A percentile compares a stretch with the other conserved stretches of the same genome.
These are phyloP conservation scores for Rosa persica DNA, from an alignment of 306 rosid species.

Conservation along the genomic window DNA sequence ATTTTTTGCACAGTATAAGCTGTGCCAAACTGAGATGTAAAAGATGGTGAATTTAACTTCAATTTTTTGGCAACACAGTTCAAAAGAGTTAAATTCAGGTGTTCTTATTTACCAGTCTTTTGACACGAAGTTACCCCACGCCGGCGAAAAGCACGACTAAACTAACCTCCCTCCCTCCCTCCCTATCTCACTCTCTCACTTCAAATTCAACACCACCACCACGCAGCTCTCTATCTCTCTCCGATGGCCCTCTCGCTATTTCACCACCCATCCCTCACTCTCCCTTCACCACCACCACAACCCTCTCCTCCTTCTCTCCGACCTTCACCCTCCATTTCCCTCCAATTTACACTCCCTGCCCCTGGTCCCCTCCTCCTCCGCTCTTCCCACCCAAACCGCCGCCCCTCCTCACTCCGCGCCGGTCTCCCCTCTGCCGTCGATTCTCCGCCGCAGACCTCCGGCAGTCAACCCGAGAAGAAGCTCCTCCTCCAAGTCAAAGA, in stretches of 20 bases:
- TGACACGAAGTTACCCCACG: no score
- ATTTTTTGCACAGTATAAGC: no score
- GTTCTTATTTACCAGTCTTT: no score
- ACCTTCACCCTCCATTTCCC: constrained; percentile 21
- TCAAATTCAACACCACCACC: no score
- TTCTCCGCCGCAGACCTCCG: constrained; percentile 20
- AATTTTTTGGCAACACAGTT: no score
- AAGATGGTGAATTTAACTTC: no score
- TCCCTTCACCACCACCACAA: constrained; percentile 11
- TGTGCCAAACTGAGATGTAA: no score
- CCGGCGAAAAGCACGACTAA: no score
- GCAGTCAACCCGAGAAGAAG: constrained; percentile 30
- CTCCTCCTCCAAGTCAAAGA: constrained; percentile 72
- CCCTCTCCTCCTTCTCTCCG: constrained; percentile 11
- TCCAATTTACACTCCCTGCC: constrained; percentile 16
- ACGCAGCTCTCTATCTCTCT: background rate
- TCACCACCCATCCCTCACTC: background rate
- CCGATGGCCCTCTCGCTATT: constrained; percentile 8
- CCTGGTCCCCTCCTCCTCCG: constrained; percentile 17
- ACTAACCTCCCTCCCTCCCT: no score
- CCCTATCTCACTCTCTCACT: no score
- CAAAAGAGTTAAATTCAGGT: no score
- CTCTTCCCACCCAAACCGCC: constrained; percentile 25
- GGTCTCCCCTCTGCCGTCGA: constrained; percentile 33
- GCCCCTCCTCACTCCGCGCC: constrained; percentile 2